Percentiles rank a stretch among this genome's conserved stretches.
phyloP scores from a whole-genome alignment of 345 rosid species.

The Linum usitatissimum region DNA sequence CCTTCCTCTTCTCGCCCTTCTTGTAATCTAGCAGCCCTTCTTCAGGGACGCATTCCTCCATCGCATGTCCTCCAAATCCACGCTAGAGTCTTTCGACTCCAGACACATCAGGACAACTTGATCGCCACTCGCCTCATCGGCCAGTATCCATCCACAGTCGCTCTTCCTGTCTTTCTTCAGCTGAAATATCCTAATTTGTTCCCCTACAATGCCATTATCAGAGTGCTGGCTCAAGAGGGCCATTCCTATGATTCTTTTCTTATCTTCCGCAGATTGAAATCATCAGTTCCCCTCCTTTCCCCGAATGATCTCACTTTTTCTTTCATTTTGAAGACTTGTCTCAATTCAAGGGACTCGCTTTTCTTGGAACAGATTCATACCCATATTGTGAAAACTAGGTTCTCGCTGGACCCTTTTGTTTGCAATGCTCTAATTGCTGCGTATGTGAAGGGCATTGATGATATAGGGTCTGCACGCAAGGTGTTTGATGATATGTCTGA shows the following conservation, averaged over 20 bases:
- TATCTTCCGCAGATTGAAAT: slow-evolving; percentile 21
- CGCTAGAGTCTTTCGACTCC: slow-evolving; percentile 16
- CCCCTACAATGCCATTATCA: slow-evolving; percentile 39
- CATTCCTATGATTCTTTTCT: slow-evolving; percentile 9
- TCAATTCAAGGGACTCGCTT: slow-evolving; percentile 6
- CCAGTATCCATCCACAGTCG: slow-evolving; percentile 19
- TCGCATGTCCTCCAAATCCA: slow-evolving; percentile 33
- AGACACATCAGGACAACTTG: slow-evolving; percentile 28
- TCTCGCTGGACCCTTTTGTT: slow-evolving; percentile 20
- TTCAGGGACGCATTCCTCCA: slow-evolving; percentile 21
- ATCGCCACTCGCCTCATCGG: slow-evolving; percentile 32
- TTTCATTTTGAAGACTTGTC: slow-evolving; percentile 29
- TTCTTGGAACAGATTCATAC: slow-evolving; percentile 26
- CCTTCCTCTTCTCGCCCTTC: slow-evolving; percentile 1
- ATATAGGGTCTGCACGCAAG: slow-evolving; percentile 27
- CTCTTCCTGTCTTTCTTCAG: slow-evolving; percentile 23
- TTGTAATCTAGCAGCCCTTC: slow-evolving; percentile 16
- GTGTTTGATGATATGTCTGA: slow-evolving; percentile 39
- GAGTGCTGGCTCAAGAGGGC: slow-evolving; percentile 24
- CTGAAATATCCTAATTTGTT: slow-evolving; percentile 28
- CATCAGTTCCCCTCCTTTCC: slow-evolving; percentile 7
- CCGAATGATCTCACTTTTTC: slow-evolving; percentile 34
- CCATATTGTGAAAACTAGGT: slow-evolving; percentile 24
- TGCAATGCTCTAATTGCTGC: slow-evolving; percentile 23
- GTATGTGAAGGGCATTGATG: slow-evolving; percentile 16